Percentiles rank a stretch among this genome's conserved stretches.
These are phyloP conservation scores for Cryptococcus depauperatus DNA, from an alignment of 1,284 basidiomycete genomes.

Conservation along the genomic window DNA sequence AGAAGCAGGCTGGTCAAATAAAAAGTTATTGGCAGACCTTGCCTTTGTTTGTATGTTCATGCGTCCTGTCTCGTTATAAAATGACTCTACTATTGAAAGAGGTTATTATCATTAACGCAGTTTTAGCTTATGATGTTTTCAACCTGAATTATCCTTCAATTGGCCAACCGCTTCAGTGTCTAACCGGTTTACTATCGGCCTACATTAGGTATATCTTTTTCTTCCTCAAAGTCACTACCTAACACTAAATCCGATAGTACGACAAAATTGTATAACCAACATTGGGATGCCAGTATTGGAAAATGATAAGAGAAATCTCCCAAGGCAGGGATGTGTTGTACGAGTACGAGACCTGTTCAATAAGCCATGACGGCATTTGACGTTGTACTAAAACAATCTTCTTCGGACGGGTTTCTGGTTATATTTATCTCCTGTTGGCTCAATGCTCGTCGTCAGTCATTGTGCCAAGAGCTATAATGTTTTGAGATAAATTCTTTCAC, in stretches of 20 bases:
- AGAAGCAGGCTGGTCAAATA: constrained; percentile 30
- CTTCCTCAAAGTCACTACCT: not conserved
- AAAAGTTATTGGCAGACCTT: constrained; percentile 37
- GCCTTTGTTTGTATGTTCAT: constrained; percentile 41
- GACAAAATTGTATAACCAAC: constrained; percentile 26
- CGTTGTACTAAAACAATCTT: too few species aligned
- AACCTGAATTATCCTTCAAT: constrained; percentile 19
- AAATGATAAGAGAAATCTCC: too few species aligned
- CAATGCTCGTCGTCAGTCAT: too few species aligned
- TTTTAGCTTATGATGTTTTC: constrained; percentile 38
- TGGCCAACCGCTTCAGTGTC: constrained; percentile 38
- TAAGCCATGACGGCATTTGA: too few species aligned
- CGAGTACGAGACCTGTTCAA: too few species aligned
- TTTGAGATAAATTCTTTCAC: too few species aligned
- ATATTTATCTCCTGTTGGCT: too few species aligned
- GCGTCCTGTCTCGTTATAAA: not conserved
- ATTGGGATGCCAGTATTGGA: constrained; percentile 24
- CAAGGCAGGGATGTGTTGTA: too few species aligned
- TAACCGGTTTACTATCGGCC: constrained; percentile 28
- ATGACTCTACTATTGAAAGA: not conserved
- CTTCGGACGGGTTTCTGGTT: too few species aligned
- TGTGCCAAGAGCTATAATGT: too few species aligned
- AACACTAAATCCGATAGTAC: constrained; percentile 8
- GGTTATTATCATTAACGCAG: not conserved
- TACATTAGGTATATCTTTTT: constrained; percentile 29